Percentiles rank a stretch among this genome's conserved stretches.
Evolutionary conservation across 2,329 filamentous ascomycete species (phyloP).

Genomic region (Aspergillus aculeatus): DNA sequence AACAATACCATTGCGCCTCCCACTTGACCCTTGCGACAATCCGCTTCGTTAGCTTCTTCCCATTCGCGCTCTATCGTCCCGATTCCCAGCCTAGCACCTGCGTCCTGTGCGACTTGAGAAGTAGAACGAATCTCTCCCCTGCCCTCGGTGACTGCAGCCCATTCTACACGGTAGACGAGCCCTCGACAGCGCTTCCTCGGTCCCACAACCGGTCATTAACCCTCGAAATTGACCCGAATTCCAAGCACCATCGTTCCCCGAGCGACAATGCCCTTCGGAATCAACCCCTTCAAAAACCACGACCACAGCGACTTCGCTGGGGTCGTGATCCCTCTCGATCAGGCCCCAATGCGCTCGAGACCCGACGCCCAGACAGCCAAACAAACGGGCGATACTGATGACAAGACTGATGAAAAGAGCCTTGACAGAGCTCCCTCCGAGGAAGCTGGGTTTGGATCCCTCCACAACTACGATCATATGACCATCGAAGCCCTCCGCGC

Average conservation of each 20-base stretch:
- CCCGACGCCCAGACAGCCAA: conserved; percentile 16
- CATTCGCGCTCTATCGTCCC: not conserved
- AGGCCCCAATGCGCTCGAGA: conserved; percentile 39
- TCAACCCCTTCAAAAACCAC: conserved; percentile 53
- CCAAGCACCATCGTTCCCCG: not conserved
- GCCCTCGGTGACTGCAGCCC: not conserved
- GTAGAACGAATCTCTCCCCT: not conserved
- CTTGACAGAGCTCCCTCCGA: conserved; percentile 33
- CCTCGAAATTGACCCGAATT: not conserved
- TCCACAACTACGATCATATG: conserved; percentile 47
- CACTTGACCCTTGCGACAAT: conserved; percentile 9
- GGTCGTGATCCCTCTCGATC: conserved; percentile 51
- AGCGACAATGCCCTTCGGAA: conserved; percentile 33
- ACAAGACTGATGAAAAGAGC: conserved; percentile 36
- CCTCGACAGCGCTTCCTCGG: not conserved
- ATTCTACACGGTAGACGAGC: not conserved
- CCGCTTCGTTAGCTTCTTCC: not conserved
- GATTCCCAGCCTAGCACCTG: not conserved
- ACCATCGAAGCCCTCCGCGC: conserved; percentile 68
- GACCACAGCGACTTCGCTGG: conserved; percentile 52
- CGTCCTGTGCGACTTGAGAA: not conserved
- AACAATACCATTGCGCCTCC: conserved; percentile 6
- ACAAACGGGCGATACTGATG: conserved; percentile 34
- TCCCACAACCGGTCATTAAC: too few relatives aligned
- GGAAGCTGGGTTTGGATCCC: conserved; percentile 39